Evolutionary conservation across 2,329 filamentous ascomycete species (phyloP), one percentile per base, ranked within the genome.

Genomic region (Aspergillus oerlinghausenensis): DNA sequence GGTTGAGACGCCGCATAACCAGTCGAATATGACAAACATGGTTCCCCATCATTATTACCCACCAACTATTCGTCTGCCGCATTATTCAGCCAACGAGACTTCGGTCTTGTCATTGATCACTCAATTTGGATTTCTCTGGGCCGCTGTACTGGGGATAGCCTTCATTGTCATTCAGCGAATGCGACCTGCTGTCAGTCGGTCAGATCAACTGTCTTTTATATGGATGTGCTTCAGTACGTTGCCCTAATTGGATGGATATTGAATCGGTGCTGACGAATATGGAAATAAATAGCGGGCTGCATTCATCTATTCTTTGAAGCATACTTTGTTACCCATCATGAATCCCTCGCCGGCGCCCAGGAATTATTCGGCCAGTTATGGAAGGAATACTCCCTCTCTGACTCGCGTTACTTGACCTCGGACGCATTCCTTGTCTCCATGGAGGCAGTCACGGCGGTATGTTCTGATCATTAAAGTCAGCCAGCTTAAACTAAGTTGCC

Each of bases 341-440:
- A 74, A 11, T 73, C 73, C 23, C 76, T 93, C 61, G 81, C 85
- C 1, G 75, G 80, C n/a, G 82, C 82, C 57, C 84, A 88, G 65
- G 82, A 83, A 21, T 74, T 92, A 3, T 87, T 91, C 57, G 89
- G 87, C 1, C 89, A 95, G 76, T 80, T 95, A 35, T 96, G 91
- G 91, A 95, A 95, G 70, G 90, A 95, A 73, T 96, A 96, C 69
- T 81, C 88, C 1, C 81, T 91, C 29, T 91, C 89, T 2, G 91
- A 96, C 75, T 93, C 90, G 52, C 82, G 91, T 32, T 96, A 96
- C 67, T 76, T 95, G 59, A 90, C 86, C 1, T 84, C 85, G 19
- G 88, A 93, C 67, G 80, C 86, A 2, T 93, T 94, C 65, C 89
- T 93, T 65, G 77, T 94, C n/a, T 90, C 88, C 70, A 87, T 94